Base-by-base conservation (phyloP, 179 eudicot genomes). In the Silene vulgaris region DNA sequence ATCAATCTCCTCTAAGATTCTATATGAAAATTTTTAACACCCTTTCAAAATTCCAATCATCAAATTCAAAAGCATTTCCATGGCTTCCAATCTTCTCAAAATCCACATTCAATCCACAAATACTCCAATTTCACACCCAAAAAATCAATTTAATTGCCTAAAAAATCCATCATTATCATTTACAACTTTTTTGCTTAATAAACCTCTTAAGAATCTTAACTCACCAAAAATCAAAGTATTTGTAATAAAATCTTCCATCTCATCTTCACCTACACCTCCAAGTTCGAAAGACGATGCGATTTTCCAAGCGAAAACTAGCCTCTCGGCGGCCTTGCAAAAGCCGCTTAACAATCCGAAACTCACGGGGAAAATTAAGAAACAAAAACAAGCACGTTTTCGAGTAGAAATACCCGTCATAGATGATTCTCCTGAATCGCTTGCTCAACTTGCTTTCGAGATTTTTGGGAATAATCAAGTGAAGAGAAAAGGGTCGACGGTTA, bases 381-480 rank as follows among this genome's bases (percentile, higher is more conserved):
- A 86, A 60, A 90, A 92, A 77, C 97, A 91, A 56, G 90, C 92
- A 20, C 87, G 90, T 12, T 84, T 87, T 67, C 77, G 93, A 8
- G 91, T 90, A 2, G 98, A 91, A 74, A 88, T 93, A 48, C 98
- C 98, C 0, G 82, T 94, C 9, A 63, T 83, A 5, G 98, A 91
- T 64, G 92, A 91, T 63, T 90, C 96, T 7, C 84, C 88, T 12
- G 81, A 71, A 17, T 86, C 96, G 0, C 87, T 91, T 0, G 37
- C 88, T 45, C 82, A 84, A 45, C 87, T 94, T 14, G 94, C 94
- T 52, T 79, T 88, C 72, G 85, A 86, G 9, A 79, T 94, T 29
- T 88, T 91, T 19, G 85, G 81, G 11, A 85, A 85, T 35, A 79
- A 87, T 48, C 81, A 82, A 69, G 64, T 89, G 26, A 89, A 74